Evolutionary conservation across 2,329 filamentous ascomycete species (phyloP).

Genomic region (Phoma sp.): DNA sequence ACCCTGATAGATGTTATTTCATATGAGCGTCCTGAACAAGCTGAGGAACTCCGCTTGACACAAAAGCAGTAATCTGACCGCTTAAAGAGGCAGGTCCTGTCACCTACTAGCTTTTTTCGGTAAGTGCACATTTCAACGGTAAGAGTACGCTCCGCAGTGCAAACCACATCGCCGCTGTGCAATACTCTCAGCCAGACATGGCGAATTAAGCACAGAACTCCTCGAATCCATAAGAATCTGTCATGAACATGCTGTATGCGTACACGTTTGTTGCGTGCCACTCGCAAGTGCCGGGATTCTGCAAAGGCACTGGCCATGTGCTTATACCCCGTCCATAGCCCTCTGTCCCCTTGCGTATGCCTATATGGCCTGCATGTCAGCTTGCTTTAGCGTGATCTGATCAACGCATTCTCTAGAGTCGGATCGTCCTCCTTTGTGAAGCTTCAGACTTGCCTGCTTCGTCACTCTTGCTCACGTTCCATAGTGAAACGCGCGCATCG

Average conservation of each 20-base stretch:
- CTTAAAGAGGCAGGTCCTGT: background rate
- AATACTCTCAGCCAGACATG: background rate
- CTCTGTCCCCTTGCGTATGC: too few species aligned
- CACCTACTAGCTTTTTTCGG: background rate
- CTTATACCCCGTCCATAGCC: background rate
- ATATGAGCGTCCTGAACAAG: background rate
- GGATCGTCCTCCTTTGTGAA: too few species aligned
- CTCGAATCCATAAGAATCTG: background rate
- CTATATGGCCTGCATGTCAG: too few species aligned
- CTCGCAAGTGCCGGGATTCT: background rate
- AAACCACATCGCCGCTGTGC: background rate
- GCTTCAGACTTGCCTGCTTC: too few species aligned
- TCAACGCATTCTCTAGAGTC: too few species aligned
- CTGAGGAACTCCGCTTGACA: background rate
- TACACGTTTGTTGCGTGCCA: background rate
- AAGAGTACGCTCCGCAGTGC: background rate
- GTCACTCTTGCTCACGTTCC: too few species aligned
- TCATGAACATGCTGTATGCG: background rate
- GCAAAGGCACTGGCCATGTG: background rate
- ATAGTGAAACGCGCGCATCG: too few species aligned
- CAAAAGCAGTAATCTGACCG: background rate
- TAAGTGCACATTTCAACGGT: background rate
- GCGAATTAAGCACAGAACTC: background rate
- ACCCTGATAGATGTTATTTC: too few species aligned
- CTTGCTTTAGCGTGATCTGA: too few species aligned